Base-by-base conservation (phyloP, 176 grass and related monocot genomes). In the Ananas comosus region DNA sequence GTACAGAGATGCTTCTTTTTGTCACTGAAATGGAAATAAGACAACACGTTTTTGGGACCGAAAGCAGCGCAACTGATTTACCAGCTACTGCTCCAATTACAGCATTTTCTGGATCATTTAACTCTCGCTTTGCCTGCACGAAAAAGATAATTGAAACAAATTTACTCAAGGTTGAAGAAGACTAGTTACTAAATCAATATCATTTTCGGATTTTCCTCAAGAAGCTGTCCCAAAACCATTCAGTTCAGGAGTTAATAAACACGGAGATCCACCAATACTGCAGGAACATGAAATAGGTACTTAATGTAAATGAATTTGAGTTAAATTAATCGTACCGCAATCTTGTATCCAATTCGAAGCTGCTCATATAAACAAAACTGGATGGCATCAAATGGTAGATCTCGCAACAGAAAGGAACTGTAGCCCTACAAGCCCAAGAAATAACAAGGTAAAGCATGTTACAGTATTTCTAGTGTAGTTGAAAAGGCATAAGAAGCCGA, bases 301-400 rank as follows among this genome's bases (percentile, higher is more conserved):
- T 59, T 17, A 59, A 17, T 59, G 10, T 16, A 59, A 59, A 17
- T 21, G n/a, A 17, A 59, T 19, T 59, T 17, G 13, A 59, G 54
- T 59, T 17, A 59, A 59, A 19, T 2, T 70, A 61, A 16, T 70
- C 3, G 64, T 88, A 91, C 93, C 74, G 85, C 18, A 72, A 80
- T 18, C 76, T 90, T 97, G 69, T 97, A 92, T 70, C 94, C 94
- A 72, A 97, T 88, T 76, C 89, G 83, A 78, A 97, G 82, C 70
- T 97, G 94, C 77, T 97, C 89, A 11, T 97, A 92, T 74, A 97
- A 77, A 53, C 94, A 97, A 51, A 97, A 97, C 10, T 97, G 94
- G 53, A 97, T 87, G 12, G 94, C 94, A 56, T 97, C 94, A 25
- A 97, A 97, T 8, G 93, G 89, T 22, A 92, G 74, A 85, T 97